Evolutionary conservation across 202 grass and related monocot species (phyloP).

Genomic region (Brachypodium distachyon): DNA sequence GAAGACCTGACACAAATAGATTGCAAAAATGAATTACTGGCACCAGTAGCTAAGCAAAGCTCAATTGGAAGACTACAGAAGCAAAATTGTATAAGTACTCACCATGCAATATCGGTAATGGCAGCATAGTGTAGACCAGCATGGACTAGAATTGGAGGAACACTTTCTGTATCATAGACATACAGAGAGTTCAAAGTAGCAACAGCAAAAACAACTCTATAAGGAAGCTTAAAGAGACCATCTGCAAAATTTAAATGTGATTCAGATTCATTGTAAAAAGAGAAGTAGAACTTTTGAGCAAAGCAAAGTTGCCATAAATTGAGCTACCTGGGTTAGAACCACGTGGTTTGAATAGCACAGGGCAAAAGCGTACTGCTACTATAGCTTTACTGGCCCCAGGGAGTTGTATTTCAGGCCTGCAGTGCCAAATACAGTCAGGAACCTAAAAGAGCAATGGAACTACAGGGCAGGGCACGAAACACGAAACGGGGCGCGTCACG

Average conservation of each 20-base stretch:
- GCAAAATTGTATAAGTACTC: not conserved
- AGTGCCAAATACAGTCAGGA: too few relatives aligned
- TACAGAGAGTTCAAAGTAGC: slow-evolving; percentile 88
- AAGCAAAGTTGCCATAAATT: slow-evolving; percentile 6
- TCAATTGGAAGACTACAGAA: not conserved
- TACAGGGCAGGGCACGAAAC: too few relatives aligned
- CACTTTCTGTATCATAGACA: slow-evolving; percentile 91
- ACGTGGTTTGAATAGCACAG: slow-evolving; percentile 55
- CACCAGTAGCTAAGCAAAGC: too few relatives aligned
- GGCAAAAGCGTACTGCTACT: slow-evolving; percentile 86
- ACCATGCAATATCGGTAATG: slow-evolving; percentile 97
- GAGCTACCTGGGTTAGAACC: slow-evolving; percentile 61
- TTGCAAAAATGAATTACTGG: too few relatives aligned
- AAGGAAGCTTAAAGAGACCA: slow-evolving; percentile 89
- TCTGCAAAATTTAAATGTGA: slow-evolving; percentile 35
- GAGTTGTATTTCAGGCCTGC: slow-evolving; percentile 81
- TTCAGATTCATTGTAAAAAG: slow-evolving; percentile 13
- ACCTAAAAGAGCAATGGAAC: too few relatives aligned
- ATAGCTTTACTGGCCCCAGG: slow-evolving; percentile 83
- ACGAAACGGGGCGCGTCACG: too few relatives aligned
- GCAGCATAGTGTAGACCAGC: slow-evolving; percentile 98
- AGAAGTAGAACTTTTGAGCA: slow-evolving; percentile 3
- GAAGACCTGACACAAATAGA: slow-evolving; percentile 51
- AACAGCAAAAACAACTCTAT: slow-evolving; percentile 81
- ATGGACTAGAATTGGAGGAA: slow-evolving; percentile 63